Conservation (phyloP, 441 rosid genomes). For the Arabidopsis hybrid region DNA sequence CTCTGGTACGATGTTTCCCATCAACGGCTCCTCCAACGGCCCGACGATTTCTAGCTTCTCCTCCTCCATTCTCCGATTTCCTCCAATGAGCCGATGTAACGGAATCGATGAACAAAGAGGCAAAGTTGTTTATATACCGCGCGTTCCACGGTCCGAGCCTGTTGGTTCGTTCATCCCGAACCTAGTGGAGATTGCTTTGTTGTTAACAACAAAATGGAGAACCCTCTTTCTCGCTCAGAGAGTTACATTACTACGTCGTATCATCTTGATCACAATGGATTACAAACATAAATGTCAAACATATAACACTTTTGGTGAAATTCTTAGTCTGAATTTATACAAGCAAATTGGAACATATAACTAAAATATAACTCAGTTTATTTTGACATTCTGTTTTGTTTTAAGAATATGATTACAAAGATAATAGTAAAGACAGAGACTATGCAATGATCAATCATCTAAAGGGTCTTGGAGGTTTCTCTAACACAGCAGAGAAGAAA, state of each 20-base stretch:
- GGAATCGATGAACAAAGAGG: background rate
- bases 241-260: background rate
- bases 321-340: background rate
- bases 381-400: background rate
- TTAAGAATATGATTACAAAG: conserved; percentile 12
- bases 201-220: too few relatives aligned
- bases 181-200: background rate
- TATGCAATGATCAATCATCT: conserved; percentile 43
- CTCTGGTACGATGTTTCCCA: conserved; percentile 64
- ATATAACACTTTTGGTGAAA: too few relatives aligned
- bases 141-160: background rate
- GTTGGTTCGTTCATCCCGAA: conserved; percentile 15
- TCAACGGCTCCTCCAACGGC: conserved; percentile 56
- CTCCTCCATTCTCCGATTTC: conserved; percentile 34
- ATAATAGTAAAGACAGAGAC: conserved; percentile 9
- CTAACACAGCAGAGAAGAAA: conserved; percentile 82
- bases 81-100: background rate
- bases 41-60: conserved; percentile 42
- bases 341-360: background rate
- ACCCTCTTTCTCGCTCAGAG: conserved; percentile 5
- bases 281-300: too few relatives aligned
- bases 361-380: background rate
- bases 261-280: background rate
- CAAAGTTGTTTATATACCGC: conserved; percentile 18
- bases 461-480: conserved; percentile 90